Evolutionary conservation across 192 early-diverging fungal species (phyloP), one percentile per base, ranked within the genome.

Genomic region (Fimicolochytrium jonesii): DNA sequence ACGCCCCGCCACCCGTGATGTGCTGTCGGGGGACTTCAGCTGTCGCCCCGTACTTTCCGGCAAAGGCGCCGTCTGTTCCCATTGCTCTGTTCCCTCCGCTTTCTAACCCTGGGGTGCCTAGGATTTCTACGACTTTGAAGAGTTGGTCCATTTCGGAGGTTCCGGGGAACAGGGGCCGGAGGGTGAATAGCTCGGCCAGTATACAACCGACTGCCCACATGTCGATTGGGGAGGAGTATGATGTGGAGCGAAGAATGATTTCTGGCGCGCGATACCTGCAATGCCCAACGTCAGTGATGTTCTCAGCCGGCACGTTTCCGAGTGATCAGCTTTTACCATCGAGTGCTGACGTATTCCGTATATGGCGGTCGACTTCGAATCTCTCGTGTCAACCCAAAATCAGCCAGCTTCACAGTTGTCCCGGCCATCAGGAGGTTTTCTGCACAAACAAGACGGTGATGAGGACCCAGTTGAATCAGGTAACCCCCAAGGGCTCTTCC

Each of bases 191-290:
- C 72, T 99, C 97, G 11, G 94, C 88, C 0, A 93, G 69, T 22
- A 99, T 97, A 0, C 87, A 79, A 4, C 97, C 97, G 0, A 92
- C 84, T 0, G 97, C 94, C 97, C 97, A 99, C 20, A 99, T 72
- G 71, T 99, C 97, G 22, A 99, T 93, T 6, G 93, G 91, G 23
- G 85, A 89, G 13, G 91, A 89, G 60, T 99, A 99, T 25, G 69
- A 77, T 0, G 84, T 80, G 17, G 88, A 90, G 23, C 86, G 79
- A 28, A 99, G 77, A 30, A 97, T 70, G 10, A 99, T 86, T 74
- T 99, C 96, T 39, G 96, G 96, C 4, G 96, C 93, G 10, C 96
- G 83, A 69, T 97, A 97, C 89, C 89, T 91, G 63, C 20, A 46
- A 30, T 36, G n/a, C n/a, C n/a, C n/a, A n/a, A 55, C 33, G 3